Evolutionary conservation across 768 basidiomycete genomes (phyloP), one percentile per base, ranked within the genome.

Genomic region (Phanerochaete carnosa): DNA sequence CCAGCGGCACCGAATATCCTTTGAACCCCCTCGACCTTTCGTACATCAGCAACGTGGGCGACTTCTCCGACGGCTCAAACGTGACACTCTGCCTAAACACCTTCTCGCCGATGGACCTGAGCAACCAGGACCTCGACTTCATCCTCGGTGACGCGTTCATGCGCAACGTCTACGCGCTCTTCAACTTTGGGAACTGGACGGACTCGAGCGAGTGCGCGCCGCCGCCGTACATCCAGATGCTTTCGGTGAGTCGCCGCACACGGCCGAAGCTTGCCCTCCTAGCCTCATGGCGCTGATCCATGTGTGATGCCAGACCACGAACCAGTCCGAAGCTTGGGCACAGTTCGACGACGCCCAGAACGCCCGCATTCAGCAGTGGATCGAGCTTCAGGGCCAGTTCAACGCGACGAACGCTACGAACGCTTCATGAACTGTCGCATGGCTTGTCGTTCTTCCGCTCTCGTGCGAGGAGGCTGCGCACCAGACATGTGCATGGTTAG

Each of bases 111-210:
- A 29, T 1, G 22, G 54, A 63, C 33, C 6, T 35, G 13, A 28
- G 26, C 2, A 16, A 8, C 19, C 56, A 62, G 30, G 46, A 30
- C 15, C 28, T 56, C 59, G 66, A 64, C 46, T 63, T 62, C 39
- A 58, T 66, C 16, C 66, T 68, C 29, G 66, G 66, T 9, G 64
- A 65, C 45, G 32, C 62, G 16, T 68, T 68, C 64, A 32, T 68
- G 37, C 62, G 64, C 29, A 68, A 68, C 56, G 64, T 61, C 1
- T 65, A 65, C 53, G 39, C 61, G n/a, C 57, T 68, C 26, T 64
- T 55, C 55, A 56, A 65, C 52, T 63, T 59, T 26, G 59, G 59
- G 19, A 55, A 56, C 35, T 58, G 54, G 51, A 58, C 59, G 50
- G 45, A 28, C 29, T 16, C 26, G 8, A 50, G 45, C 13, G 45